Conservation (phyloP, 768 basidiomycete species). For the Aureoboletus auriporus region DNA sequence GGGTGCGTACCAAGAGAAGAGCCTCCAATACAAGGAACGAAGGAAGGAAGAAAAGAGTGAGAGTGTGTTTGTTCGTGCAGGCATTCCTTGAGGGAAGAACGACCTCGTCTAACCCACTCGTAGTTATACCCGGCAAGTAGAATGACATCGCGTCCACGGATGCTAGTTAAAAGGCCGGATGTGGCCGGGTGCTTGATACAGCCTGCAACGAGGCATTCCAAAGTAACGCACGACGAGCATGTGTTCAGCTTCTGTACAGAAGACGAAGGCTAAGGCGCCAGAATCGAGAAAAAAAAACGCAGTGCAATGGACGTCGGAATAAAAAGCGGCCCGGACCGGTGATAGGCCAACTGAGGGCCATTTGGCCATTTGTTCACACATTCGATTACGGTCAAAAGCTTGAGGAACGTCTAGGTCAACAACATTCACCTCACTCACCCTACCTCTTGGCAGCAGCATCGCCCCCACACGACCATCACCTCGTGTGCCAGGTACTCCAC, state of each 20-base stretch:
- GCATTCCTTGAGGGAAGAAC: background rate
- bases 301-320: background rate
- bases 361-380: no score
- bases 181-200: background rate
- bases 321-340: no score
- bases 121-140: slow-evolving; percentile 5
- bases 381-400: no score
- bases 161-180: background rate
- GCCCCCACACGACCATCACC: no score
- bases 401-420: no score
- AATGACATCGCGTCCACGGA: background rate
- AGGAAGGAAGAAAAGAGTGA: background rate
- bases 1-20: no score
- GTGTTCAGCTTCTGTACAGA: background rate
- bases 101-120: background rate
- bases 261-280: background rate
- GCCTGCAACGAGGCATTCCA: background rate
- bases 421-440: no score
- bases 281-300: background rate
- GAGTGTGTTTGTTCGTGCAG: background rate
- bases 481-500: no score
- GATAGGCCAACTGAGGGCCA: no score
- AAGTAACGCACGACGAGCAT: background rate
- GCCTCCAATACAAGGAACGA: no score
- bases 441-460: no score